These are phyloP conservation scores for Singerocomus inundabilis DNA, from an alignment of 1,284 basidiomycete genomes.

Conservation along the genomic window DNA sequence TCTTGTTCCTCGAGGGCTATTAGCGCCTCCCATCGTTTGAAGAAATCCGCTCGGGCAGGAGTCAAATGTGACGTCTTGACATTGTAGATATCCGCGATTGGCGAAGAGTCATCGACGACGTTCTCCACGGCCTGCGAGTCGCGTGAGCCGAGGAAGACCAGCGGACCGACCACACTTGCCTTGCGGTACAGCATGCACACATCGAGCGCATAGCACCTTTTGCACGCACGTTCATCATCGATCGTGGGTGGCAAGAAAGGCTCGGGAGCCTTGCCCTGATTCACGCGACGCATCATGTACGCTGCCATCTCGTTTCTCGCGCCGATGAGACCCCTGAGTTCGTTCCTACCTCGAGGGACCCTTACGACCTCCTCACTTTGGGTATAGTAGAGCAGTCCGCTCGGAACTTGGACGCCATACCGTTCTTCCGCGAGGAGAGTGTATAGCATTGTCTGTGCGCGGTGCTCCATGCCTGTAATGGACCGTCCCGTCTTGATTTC, in stretches of 20 bases:
- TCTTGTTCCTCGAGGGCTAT: conserved; percentile 90
- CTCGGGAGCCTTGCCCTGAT: conserved; percentile 31
- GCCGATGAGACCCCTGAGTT: conserved; percentile 80
- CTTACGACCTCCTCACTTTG: conserved; percentile 85
- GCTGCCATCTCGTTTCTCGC: conserved; percentile 85
- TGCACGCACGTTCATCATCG: conserved; percentile 78
- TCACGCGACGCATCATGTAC: conserved; percentile 56
- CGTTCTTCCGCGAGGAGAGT: conserved; percentile 90
- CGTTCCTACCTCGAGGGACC: conserved; percentile 76
- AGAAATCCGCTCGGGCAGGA: conserved; percentile 70
- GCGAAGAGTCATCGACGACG: conserved; percentile 56
- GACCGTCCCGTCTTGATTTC: conserved; percentile 95
- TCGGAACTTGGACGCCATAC: conserved; percentile 69
- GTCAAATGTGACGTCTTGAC: conserved; percentile 83
- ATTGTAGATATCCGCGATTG: conserved; percentile 74
- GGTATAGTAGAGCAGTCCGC: conserved; percentile 92
- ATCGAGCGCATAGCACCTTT: conserved; percentile 80
- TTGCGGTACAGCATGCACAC: conserved; percentile 94
- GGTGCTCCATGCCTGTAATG: conserved; percentile 82
- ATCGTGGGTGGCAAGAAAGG: conserved; percentile 84
- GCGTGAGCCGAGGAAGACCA: conserved; percentile 4
- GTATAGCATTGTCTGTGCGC: conserved; percentile 98
- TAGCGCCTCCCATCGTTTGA: conserved; percentile 87
- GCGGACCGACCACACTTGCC: conserved; percentile 40
- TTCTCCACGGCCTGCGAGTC: conserved; percentile 64